These are phyloP conservation scores for Diaporthe batatas DNA, from an alignment of 2,329 filamentous ascomycete genomes.

Conservation along the genomic window DNA sequence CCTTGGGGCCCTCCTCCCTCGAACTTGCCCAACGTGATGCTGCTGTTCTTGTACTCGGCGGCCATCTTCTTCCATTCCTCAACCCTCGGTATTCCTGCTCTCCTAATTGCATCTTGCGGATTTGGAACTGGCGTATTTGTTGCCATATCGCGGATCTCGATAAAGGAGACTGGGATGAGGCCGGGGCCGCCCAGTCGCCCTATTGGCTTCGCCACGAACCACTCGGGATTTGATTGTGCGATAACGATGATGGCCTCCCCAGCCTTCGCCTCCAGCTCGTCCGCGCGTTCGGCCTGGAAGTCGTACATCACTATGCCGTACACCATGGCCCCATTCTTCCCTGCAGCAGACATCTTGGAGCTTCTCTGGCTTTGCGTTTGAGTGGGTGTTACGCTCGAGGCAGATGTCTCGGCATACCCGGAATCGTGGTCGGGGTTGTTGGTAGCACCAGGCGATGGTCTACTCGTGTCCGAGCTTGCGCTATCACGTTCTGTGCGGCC, in stretches of 20 bases:
- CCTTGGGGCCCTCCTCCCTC: slow-evolving; percentile 66
- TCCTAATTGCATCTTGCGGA: slow-evolving; percentile 85
- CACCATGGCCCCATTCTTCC: slow-evolving; percentile 83
- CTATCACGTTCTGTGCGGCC: slow-evolving; percentile 94
- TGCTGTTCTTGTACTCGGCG: slow-evolving; percentile 98
- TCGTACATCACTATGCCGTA: slow-evolving; percentile 98
- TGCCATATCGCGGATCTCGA: slow-evolving; percentile 95
- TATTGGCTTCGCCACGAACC: slow-evolving; percentile 99
- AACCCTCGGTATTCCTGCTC: slow-evolving; percentile 91
- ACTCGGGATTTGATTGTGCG: slow-evolving; percentile 97
- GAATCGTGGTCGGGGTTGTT: slow-evolving; percentile 87
- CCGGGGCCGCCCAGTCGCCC: slow-evolving; percentile 95
- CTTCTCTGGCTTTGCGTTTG: slow-evolving; percentile 57
- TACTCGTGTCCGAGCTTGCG: slow-evolving; percentile 73
- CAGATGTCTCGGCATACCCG: slow-evolving; percentile 78
- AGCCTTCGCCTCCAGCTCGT: slow-evolving; percentile 94
- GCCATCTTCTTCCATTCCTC: slow-evolving; percentile 99
- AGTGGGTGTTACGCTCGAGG: slow-evolving; percentile 47
- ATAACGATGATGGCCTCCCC: slow-evolving; percentile 99
- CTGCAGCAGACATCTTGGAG: slow-evolving; percentile 59
- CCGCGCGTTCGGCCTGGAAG: slow-evolving; percentile 93
- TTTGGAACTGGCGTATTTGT: slow-evolving; percentile 86
- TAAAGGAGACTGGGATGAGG: slow-evolving; percentile 94
- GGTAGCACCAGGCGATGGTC: slow-evolving; percentile 60
- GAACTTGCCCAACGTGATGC: slow-evolving; percentile 94